Evolutionary conservation across 1,139 yeast species (phyloP).

Genomic region (Candida sp.): DNA sequence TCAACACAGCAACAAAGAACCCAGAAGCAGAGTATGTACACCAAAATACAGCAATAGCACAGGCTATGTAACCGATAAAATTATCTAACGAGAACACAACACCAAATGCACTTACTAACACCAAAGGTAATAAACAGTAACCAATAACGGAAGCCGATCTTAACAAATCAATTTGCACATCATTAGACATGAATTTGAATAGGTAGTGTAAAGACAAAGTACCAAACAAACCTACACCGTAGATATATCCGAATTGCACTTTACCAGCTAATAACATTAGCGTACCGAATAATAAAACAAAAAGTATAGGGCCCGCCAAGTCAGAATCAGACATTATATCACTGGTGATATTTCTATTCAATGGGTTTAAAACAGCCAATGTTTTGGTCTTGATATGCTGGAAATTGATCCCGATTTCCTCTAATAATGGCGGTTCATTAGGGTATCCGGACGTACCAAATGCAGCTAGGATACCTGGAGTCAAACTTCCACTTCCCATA

Average conservation of each 20-base stretch:
- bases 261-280: constrained; percentile 82
- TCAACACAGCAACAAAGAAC: constrained; percentile 82
- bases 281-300: constrained; percentile 87
- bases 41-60: constrained; percentile 80
- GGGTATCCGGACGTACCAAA: constrained; percentile 93
- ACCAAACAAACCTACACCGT: constrained; percentile 94
- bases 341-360: constrained; percentile 53
- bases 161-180: constrained; percentile 57
- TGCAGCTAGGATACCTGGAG: constrained; percentile 84
- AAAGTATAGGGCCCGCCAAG: constrained; percentile 91
- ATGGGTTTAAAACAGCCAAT: constrained; percentile 79
- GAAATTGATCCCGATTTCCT: constrained; percentile 92
- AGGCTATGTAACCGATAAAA: constrained; percentile 65
- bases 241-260: constrained; percentile 94
- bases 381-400: constrained; percentile 85
- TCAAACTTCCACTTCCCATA: constrained; percentile 54
- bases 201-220: constrained; percentile 79
- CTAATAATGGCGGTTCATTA: constrained; percentile 88
- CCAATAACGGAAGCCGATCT: constrained; percentile 92
- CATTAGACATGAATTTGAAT: constrained; percentile 79
- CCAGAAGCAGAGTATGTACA: constrained; percentile 95
- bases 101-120: constrained; percentile 72
- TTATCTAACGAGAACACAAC: constrained; percentile 71
- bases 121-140: constrained; percentile 89
- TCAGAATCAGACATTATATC: constrained; percentile 91